Base-by-base conservation (phyloP, 2,329 filamentous ascomycete genomes). In the Sporothrix globosa region DNA sequence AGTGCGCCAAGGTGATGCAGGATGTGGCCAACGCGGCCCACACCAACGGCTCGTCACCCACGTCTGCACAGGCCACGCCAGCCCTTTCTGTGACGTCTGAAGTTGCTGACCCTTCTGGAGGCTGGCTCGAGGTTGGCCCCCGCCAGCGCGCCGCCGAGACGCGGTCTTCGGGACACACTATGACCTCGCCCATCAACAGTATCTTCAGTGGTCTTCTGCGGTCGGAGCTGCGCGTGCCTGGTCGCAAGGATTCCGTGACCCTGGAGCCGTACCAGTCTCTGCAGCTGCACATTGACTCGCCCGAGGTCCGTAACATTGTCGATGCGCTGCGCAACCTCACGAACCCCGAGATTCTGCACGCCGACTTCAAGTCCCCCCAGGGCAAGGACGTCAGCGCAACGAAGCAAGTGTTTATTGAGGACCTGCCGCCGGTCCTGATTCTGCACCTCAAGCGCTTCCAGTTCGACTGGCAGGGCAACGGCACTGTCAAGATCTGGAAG, bases 401-500 rank as follows among this genome's bases (percentile, higher is more conserved):
- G 44, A 99, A 98, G 82, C 96, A 98, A 79, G 90, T 97, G 2
- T 93, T 96, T 75, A 97, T 99, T 73, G 95, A 98, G 76, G 92
- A 89, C 1, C 84, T 98, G 19, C 96, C 96, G 0, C 92, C 93
- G 0, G 92, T 98, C 4, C 86, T 99, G 14, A 97, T 98, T 69
- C 86, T 99, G 10, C 96, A 99, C 77, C 85, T 99, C 54, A 99
- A 99, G 82, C 92, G 96, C 58, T 99, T 99, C 84, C 93, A 97
- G 76, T 98, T 97, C 76, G 93, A 98, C 76, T 92, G 90, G 72
- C 88, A 90, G 71, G 92, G 90, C 7, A 83, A 83, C 58, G 93
- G 93, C 30, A 97, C 93, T 0, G 91, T 97, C 77, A 99, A 99
- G 84, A 97, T 98, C 74, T 97, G 95, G 92, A 99, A 98, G 83